These are phyloP conservation scores for Taphrina flavorubra DNA, from an alignment of 1,139 yeast genomes.

Conservation along the genomic window DNA sequence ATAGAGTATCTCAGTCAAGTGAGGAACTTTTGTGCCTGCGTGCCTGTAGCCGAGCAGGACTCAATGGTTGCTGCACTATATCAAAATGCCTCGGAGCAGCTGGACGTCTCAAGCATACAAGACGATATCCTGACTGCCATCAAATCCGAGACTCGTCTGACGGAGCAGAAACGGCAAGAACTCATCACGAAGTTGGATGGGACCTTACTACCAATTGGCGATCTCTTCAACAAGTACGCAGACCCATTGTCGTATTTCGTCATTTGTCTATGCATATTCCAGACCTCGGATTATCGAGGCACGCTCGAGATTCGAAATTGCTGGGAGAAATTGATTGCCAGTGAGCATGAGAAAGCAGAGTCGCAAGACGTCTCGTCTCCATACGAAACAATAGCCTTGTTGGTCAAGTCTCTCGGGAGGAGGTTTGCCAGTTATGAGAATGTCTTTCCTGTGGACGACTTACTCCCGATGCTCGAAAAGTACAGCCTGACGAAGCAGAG, in stretches of 20 bases:
- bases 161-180: constrained; percentile 54
- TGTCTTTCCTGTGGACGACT: constrained; percentile 78
- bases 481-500: constrained; percentile 53
- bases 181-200: constrained; percentile 65
- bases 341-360: constrained; percentile 51
- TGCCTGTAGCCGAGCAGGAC: constrained; percentile 53
- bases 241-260: constrained; percentile 89
- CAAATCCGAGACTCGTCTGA: constrained; percentile 64
- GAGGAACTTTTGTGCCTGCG: constrained; percentile 85
- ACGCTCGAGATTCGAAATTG: constrained; percentile 51
- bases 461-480: constrained; percentile 62
- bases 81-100: constrained; percentile 72
- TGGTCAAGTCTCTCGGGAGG: constrained; percentile 59
- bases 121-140: constrained; percentile 74
- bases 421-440: constrained; percentile 64
- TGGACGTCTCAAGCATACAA: constrained; percentile 88
- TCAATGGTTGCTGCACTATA: constrained; percentile 70
- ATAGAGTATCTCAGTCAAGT: constrained; percentile 91
- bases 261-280: constrained; percentile 75
- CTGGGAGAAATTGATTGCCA: constrained; percentile 52
- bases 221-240: constrained; percentile 81
- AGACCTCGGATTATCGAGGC: constrained; percentile 67
- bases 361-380: constrained; percentile 50
- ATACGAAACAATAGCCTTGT: constrained; percentile 52
- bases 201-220: constrained; percentile 72